These are phyloP conservation scores for Leucocoprinus birnbaumii DNA, from an alignment of 768 basidiomycete species.

Conservation along the genomic window DNA sequence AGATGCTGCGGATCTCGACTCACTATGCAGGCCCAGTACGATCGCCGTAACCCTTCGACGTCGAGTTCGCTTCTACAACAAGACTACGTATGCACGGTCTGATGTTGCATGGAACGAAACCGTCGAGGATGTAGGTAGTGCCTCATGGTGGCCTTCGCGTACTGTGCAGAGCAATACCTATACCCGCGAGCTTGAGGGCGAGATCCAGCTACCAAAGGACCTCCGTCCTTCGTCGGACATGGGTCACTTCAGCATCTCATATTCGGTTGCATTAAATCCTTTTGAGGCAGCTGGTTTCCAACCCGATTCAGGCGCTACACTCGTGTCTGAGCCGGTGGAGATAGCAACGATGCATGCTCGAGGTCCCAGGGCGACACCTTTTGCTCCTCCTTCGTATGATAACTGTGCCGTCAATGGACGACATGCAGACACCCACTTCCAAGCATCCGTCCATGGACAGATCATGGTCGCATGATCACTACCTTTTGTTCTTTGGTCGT, in stretches of 20 bases:
- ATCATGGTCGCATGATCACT: constrained; percentile 14
- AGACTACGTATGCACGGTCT: constrained; percentile 27
- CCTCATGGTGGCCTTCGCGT: constrained; percentile 46
- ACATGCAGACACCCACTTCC: constrained; percentile 25
- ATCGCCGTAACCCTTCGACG: constrained; percentile 37
- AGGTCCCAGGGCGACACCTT: constrained; percentile 46
- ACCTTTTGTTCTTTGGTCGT: background rate
- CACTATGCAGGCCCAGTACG: constrained; percentile 38
- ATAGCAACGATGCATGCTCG: constrained; percentile 49
- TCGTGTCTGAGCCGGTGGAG: constrained; percentile 48
- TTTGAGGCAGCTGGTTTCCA: constrained; percentile 38
- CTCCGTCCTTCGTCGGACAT: constrained; percentile 47
- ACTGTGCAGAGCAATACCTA: constrained; percentile 25
- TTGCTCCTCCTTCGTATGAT: constrained; percentile 50
- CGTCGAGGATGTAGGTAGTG: constrained; percentile 39
- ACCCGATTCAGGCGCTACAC: constrained; percentile 29
- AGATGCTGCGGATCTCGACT: constrained; percentile 36
- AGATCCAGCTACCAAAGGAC: constrained; percentile 50
- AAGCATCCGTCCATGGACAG: constrained; percentile 17
- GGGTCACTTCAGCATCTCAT: constrained; percentile 50
- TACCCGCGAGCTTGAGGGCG: constrained; percentile 46
- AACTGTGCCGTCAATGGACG: constrained; percentile 19
- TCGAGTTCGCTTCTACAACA: constrained; percentile 40
- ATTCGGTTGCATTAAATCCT: constrained; percentile 42
- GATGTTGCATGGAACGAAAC: constrained; percentile 45